Evolutionary conservation across 306 rosid species (phyloP), one percentile per base, ranked within the genome.

Genomic region (Rubus idaeus): DNA sequence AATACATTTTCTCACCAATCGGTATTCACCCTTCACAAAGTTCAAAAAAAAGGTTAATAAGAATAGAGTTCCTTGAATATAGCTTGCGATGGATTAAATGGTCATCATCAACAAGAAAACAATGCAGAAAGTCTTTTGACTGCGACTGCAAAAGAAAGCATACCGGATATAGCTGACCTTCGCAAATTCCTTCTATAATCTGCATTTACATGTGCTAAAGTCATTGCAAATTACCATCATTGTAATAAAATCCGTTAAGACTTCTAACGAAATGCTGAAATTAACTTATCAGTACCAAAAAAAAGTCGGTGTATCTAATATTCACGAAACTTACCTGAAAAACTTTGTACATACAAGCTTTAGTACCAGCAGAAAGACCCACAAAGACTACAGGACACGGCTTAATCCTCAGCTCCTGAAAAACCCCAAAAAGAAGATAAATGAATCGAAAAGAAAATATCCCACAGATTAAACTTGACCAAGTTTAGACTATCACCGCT

Each of bases 331-430:
- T 51, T 80, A 92, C 99, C 97, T 91, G 94, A 79, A 95, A 86
- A 78, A 89, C 90, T 73, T 86, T 90, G 87, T 88, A 92, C 88
- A 95, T 75, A 81, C 94, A 90, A 46, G 99, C 97, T 86, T 92
- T 90, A 16, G 99, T 87, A 5, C 97, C 98, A 77, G 92, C 97
- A 77, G 97, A 92, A 76, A 91, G 86, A 41, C 89, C 83, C 41
- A 83, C 94, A 89, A 95, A 92, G 41, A 95, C 98, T 72, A 92
- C 80, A 60, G 99, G 98, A 56, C 93, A 85, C 76, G 88, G 82
- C 83, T 80, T 90, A 56, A 77, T 72, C 81, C 88, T 85, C 62
- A 95, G 90, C 86, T 88, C 97, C 99, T 95, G 90, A 76, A 81
- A 41, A 69, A 78, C 80, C 75, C 39, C 61, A 45, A 90, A 79